Evolutionary conservation across 1,284 basidiomycete species (phyloP), one percentile per base, ranked within the genome.

Genomic region (Austroboletus novae-zelandiae): DNA sequence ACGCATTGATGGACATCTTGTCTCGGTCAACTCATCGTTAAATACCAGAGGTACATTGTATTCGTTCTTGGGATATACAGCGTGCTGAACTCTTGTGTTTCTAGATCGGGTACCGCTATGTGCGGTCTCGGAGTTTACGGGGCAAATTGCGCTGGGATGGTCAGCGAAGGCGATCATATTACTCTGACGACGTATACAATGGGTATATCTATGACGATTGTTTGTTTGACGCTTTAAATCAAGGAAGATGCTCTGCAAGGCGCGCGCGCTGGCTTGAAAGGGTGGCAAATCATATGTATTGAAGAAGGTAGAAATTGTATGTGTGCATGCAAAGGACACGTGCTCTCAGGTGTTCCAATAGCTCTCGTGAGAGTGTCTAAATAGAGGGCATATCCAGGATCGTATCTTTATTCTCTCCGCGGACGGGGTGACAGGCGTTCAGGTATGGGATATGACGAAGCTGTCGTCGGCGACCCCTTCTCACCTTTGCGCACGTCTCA

Each of bases 1-100:
- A 23, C 34, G 7, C 2, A 35, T 76, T n/a, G 62, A 72, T n/a
- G 69, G 67, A 6, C 57, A 59, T n/a, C 61, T 67, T 15, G 63
- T 80, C 3, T 71, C 71, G 53, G 62, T 68, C 29, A 57, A 74
- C 9, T 57, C 67, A 29, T 76, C 76, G 2, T 71, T 69, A 53
- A 73, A 79, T 59, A 58, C 76, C 17, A 64, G 72, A 67, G 75
- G 78, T 43, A 14, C 9, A 9, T 32, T 20, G 14, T 40, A 7
- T 15, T 30, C 32, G 23, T 17, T 7, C n/a, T 35, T 41, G n/a
- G 5, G 18, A 10, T 27, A n/a, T 31, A 3, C 27, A 20, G 23
- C 10, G 5, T 23, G 32, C 13, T 18, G 30, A 18, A 37, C 6
- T 17, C 7, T 9, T 34, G 10, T 29, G 36, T 14, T 35, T 45